Conservation (phyloP, 163 green algal genomes). For the Scenedesmus sp. region DNA sequence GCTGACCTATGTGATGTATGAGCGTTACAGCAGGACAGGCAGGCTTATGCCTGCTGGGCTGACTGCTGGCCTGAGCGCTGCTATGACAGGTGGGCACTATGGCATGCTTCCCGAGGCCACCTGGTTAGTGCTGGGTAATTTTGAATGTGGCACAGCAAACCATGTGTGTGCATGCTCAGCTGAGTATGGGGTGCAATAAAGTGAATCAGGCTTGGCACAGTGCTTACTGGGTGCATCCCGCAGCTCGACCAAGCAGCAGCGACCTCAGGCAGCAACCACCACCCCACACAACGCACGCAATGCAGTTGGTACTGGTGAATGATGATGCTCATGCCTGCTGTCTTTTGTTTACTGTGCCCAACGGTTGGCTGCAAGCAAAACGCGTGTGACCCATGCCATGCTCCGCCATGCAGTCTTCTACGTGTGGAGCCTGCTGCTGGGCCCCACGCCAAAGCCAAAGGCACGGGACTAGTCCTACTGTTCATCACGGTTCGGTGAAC, state of each 20-base stretch:
- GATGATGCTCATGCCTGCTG: too few species aligned
- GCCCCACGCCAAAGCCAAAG: conserved; percentile 41
- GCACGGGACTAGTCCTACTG: neutral
- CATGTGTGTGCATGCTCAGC: neutral
- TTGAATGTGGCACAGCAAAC: neutral
- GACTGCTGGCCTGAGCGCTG: conserved; percentile 24
- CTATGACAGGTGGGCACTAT: conserved; percentile 29
- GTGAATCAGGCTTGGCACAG: neutral
- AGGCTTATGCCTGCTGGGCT: conserved; percentile 57
- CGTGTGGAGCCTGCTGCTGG: conserved; percentile 59
- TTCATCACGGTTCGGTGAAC: neutral
- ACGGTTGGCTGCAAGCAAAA: too few species aligned
- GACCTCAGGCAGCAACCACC: neutral
- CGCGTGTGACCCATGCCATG: too few species aligned
- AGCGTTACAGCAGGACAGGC: conserved; percentile 22
- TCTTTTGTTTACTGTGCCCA: too few species aligned
- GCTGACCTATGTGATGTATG: conserved; percentile 43
- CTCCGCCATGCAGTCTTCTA: conserved; percentile 62
- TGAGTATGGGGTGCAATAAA: too few species aligned
- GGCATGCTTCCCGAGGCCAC: neutral
- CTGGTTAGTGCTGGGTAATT: neutral
- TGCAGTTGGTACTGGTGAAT: too few species aligned
- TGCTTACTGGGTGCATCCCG: neutral
- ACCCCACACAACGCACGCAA: neutral
- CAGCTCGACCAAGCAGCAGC: neutral